Conservation (phyloP, 371 early-diverging fungal genomes). For the Zopfochytrium polystomum region DNA sequence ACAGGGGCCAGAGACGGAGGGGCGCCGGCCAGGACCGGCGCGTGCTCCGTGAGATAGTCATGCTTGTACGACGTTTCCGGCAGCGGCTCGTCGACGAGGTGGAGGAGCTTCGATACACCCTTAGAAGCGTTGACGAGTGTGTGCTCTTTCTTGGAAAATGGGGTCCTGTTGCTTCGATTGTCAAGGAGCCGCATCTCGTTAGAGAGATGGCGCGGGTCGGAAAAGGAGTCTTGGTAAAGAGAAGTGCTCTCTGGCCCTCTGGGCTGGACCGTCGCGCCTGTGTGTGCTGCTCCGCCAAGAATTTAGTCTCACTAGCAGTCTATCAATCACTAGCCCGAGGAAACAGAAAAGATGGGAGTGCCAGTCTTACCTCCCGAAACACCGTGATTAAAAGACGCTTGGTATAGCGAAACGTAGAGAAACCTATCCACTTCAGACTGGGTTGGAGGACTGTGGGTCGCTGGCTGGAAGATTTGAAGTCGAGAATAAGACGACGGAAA, state of each 20-base stretch:
- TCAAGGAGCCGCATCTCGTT: conserved; percentile 22
- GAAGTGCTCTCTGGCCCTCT: too few species aligned
- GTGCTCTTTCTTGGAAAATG: conserved; percentile 1
- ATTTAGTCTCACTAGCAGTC: too few species aligned
- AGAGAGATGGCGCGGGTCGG: conserved; percentile 1
- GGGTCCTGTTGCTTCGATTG: conserved; percentile 22
- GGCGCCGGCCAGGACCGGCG: conserved; percentile 16
- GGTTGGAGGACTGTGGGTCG: conserved; percentile 8
- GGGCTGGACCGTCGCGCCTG: too few species aligned
- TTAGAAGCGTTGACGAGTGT: background rate
- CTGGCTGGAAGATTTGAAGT: background rate
- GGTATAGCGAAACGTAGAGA: conserved; percentile 32
- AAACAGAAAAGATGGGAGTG: too few species aligned
- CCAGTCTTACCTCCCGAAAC: too few species aligned
- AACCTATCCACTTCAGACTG: conserved; percentile 27
- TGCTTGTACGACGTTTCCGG: conserved; percentile 21
- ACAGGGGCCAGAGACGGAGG: conserved; percentile 19
- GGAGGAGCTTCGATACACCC: conserved; percentile 20
- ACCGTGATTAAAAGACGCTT: conserved; percentile 23
- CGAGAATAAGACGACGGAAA: background rate
- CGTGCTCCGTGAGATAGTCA: conserved; percentile 11
- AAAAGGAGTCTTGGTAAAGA: conserved; percentile 27
- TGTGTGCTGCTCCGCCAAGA: too few species aligned
- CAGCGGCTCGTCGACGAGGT: conserved; percentile 13
- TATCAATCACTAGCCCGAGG: too few species aligned